Percentiles rank a stretch among this genome's conserved stretches.
phyloP scores from a whole-genome alignment of 371 early-diverging fungal genomes.

The Zychaea mexicana region DNA sequence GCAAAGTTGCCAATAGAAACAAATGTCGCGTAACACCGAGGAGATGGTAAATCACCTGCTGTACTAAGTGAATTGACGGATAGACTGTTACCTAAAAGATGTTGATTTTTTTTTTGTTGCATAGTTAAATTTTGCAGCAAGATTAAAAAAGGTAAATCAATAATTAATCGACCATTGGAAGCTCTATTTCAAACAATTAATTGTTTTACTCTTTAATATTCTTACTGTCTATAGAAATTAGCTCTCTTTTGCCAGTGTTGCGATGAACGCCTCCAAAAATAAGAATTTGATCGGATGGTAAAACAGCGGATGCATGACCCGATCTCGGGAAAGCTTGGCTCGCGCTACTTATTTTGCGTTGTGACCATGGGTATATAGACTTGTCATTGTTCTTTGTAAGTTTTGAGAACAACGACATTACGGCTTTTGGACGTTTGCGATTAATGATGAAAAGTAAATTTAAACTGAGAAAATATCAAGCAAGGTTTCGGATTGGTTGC shows the following conservation, averaged over 20 bases:
- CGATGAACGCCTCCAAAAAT: conserved; percentile 63
- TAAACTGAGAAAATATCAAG: too few species aligned
- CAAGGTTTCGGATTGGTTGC: too few species aligned
- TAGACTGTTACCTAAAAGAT: conserved; percentile 15
- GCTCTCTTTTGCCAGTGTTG: conserved; percentile 47
- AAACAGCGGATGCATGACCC: conserved; percentile 59
- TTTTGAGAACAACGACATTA: conserved; percentile 54
- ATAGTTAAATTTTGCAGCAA: background rate
- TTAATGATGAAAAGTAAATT: conserved; percentile 11
- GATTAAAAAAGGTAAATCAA: background rate
- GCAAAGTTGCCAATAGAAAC: conserved; percentile 37
- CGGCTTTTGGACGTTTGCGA: conserved; percentile 8
- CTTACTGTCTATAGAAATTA: conserved; percentile 67
- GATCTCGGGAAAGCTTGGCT: conserved; percentile 53
- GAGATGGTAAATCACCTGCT: conserved; percentile 40
- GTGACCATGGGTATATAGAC: conserved; percentile 53
- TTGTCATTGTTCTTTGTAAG: conserved; percentile 52
- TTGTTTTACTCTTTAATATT: too few species aligned
- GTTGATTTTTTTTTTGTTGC: too few species aligned
- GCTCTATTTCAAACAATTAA: too few species aligned
- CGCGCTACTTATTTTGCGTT: conserved; percentile 41
- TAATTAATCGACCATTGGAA: too few species aligned
- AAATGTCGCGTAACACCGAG: conserved; percentile 35
- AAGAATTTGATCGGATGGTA: conserved; percentile 53
- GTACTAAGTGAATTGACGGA: conserved; percentile 35